These are phyloP conservation scores for Kwoniella pini DNA, from an alignment of 768 basidiomycete species.

Conservation along the genomic window DNA sequence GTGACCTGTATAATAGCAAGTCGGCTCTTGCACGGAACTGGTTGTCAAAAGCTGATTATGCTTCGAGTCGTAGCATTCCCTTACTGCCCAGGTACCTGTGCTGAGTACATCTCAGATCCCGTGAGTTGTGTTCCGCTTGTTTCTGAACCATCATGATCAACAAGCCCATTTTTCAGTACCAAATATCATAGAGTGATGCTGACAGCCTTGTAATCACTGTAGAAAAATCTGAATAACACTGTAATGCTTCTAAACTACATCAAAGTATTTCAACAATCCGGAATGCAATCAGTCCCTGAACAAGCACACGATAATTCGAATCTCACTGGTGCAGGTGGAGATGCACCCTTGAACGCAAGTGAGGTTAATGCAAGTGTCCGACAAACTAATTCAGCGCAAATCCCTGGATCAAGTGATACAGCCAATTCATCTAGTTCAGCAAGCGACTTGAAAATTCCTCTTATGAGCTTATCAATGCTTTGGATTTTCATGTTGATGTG, in stretches of 20 bases:
- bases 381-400: neutral
- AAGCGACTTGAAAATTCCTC: no score
- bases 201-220: neutral
- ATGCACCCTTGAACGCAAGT: slow-evolving; percentile 15
- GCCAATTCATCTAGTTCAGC: no score
- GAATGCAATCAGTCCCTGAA: neutral
- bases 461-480: no score
- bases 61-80: slow-evolving; percentile 1
- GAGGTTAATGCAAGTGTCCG: neutral
- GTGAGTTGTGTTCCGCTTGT: slow-evolving; percentile 23
- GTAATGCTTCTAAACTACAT: slow-evolving; percentile 52
- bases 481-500: no score
- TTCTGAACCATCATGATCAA: no score
- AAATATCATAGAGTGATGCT: no score
- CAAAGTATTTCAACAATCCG: slow-evolving; percentile 43
- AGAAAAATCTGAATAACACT: slow-evolving; percentile 49
- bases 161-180: no score
- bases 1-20: slow-evolving; percentile 41
- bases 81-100: slow-evolving; percentile 53
- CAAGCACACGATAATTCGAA: slow-evolving; percentile 33
- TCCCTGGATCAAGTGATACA: neutral
- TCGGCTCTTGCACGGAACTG: neutral
- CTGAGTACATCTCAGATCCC: slow-evolving; percentile 42
- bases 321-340: slow-evolving; percentile 39
- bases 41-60: neutral